Evolutionary conservation across 2,329 filamentous ascomycete species (phyloP), one percentile per base, ranked within the genome.

Genomic region (Colletotrichum tamarilloi): DNA sequence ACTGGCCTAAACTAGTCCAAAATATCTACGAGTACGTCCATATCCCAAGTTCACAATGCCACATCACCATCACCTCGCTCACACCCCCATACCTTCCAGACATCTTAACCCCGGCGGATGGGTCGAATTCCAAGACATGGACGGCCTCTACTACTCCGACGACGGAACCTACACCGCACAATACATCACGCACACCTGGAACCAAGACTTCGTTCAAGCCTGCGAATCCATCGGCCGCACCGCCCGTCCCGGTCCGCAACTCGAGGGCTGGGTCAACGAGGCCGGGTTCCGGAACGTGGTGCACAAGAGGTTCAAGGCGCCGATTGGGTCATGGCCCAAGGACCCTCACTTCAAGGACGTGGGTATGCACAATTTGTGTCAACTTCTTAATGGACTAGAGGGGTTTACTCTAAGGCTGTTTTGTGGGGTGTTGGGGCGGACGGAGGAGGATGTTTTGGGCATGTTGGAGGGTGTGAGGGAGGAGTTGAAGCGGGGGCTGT

Each of bases 221-320:
- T 79, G 78, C 46, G 76, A 22, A 55, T 66, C 0, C 72, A 76
- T 69, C 22, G 72, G 70, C 68, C 81, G 77, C 5, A 77, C 80
- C 5, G 74, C 82, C 46, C 79, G 84, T 2, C 82, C 82, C 0
- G 77, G 73, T 53, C 74, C 78, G 62, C 8, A 7, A 67, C 75
- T 4, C 49, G 78, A 81, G 71, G 72, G 57, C n/a, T 83, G 80
- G 82, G 80, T 83, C 76, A 75, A 76, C 2, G 24, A 67, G 1
- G 80, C 81, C 3, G 84, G 84, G 0, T 86, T 85, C 72, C 62
- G 74, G 11, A 80, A 81, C 63, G 76, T 84, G n/a, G 76, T 75
- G 3, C 78, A 82, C 62, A 76, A 75, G 11, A 38, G 76, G 12
- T 81, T 79, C 72, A 81, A 80, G 71, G 71, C 79, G 58, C 82